Evolutionary conservation across 352 stramenopile genomes (phyloP), one percentile per base, ranked within the genome.

Genomic region (Pythium catenulatum): DNA sequence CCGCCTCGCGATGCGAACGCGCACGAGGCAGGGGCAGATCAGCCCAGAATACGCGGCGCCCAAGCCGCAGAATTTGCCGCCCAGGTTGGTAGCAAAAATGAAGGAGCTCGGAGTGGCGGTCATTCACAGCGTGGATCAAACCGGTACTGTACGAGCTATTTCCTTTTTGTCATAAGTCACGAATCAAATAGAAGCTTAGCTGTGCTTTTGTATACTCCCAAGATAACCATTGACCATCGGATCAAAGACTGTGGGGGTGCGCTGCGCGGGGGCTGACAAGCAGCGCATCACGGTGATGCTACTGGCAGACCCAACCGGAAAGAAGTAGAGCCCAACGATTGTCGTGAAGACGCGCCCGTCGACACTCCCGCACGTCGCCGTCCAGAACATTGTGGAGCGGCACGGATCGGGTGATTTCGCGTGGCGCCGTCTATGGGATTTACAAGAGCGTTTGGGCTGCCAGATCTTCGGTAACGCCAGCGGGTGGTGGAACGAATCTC

Each of bases 161-260:
- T 61, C 17, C 11, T 61, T 61, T 61, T 32, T 32, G 9, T 32
- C 21, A 32, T 13, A 61, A n/a, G n/a, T n/a, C n/a, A 61, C 32
- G 52, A 13, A 32, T n/a, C 32, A 13, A 32, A 32, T n/a, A 32
- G 23, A 32, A 61, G 52, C 52, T n/a, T n/a, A 13, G 52, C 32
- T 11, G 75, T 39, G 87, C 91, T 66, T 75, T 37, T 92, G 30
- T 93, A 92, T 66, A 25, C 91, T 0, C 79, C 87, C 0, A 86
- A 85, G 77, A 83, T 75, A 34, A 91, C 79, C 11, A 75, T 93
- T 11, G 87, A 70, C 30, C 34, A 15, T 8, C 4, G 79, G 81
- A 1, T 39, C 50, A 4, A 92, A 90, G 65, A 90, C 74, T 11
- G 79, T 91, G 30, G 90, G 87, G 84, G 82, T 90, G 5, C 56